Conservation (phyloP, 768 basidiomycete species). For the Lentinula guzmanii region DNA sequence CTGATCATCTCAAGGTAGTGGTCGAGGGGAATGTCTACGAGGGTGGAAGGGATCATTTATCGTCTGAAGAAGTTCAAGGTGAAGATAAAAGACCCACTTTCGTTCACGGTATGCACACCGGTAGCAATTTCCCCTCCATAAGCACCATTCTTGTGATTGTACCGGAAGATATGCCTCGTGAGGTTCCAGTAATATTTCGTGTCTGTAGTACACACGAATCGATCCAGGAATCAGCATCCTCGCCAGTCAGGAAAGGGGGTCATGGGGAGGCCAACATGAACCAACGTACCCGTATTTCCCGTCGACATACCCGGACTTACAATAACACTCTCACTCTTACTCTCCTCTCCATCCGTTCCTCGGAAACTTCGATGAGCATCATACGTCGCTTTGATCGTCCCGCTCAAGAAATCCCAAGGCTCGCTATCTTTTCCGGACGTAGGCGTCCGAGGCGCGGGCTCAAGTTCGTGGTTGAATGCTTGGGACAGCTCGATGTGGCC, state of each 20-base stretch:
- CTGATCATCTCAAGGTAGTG: slow-evolving; percentile 22
- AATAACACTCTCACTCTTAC: slow-evolving; percentile 9
- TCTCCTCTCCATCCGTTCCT: neutral
- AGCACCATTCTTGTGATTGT: slow-evolving; percentile 25
- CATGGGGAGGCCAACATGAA: neutral
- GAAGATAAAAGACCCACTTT: slow-evolving; percentile 27
- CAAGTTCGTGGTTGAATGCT: slow-evolving; percentile 32
- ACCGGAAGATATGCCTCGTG: slow-evolving; percentile 38
- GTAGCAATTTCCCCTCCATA: slow-evolving; percentile 11
- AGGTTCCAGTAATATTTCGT: slow-evolving; percentile 28
- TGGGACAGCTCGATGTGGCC: slow-evolving; percentile 9
- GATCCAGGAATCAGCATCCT: too few species aligned
- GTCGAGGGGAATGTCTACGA: neutral
- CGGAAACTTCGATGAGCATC: slow-evolving; percentile 19
- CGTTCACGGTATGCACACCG: slow-evolving; percentile 47
- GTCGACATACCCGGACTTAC: slow-evolving; percentile 27
- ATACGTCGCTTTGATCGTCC: slow-evolving; percentile 36
- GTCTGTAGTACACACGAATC: slow-evolving; percentile 17
- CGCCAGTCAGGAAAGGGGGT: neutral
- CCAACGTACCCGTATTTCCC: slow-evolving; percentile 27
- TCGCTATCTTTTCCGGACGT: slow-evolving; percentile 8
- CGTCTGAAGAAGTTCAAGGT: neutral
- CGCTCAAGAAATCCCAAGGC: slow-evolving; percentile 30
- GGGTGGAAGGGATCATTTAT: neutral
- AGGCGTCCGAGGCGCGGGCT: slow-evolving; percentile 45